Conservation (phyloP, 2,329 filamentous ascomycete genomes). For the Tolypocladium paradoxum region DNA sequence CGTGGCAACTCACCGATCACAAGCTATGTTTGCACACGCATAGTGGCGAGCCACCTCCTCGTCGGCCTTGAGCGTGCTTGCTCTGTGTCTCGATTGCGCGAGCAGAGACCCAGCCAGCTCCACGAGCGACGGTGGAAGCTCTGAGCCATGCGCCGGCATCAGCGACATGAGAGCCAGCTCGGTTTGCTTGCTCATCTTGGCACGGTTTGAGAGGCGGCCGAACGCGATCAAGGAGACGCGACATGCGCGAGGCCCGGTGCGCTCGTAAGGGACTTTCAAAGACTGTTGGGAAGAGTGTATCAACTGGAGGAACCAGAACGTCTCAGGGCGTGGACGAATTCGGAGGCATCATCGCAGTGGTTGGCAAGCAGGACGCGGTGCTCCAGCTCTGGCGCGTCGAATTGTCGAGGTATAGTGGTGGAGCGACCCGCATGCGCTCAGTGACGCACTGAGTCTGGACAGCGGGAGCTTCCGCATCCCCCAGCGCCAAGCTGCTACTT, state of each 20-base stretch:
- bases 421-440: not conserved
- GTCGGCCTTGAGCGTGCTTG: constrained; percentile 67
- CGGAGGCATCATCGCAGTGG: not conserved
- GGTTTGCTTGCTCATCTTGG: constrained; percentile 59
- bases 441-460: not conserved
- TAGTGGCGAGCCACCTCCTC: constrained; percentile 82
- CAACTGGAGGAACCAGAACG: not conserved
- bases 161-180: constrained; percentile 64
- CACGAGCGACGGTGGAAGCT: constrained; percentile 58
- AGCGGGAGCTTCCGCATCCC: not conserved
- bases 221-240: not conserved
- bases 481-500: too few species aligned
- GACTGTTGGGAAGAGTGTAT: not conserved
- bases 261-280: not conserved
- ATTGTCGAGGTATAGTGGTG: not conserved
- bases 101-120: constrained; percentile 64
- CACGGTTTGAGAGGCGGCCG: not conserved
- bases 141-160: constrained; percentile 59
- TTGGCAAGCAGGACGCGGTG: not conserved
- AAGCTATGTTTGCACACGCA: constrained; percentile 81
- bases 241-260: too few species aligned
- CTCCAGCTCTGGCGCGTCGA: not conserved
- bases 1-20: constrained; percentile 51
- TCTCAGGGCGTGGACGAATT: not conserved
- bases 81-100: constrained; percentile 68